Percentiles rank a stretch among this genome's conserved stretches.
phyloP scores from a whole-genome alignment of 148 eudicot species.

The Spergularia bocconei region DNA sequence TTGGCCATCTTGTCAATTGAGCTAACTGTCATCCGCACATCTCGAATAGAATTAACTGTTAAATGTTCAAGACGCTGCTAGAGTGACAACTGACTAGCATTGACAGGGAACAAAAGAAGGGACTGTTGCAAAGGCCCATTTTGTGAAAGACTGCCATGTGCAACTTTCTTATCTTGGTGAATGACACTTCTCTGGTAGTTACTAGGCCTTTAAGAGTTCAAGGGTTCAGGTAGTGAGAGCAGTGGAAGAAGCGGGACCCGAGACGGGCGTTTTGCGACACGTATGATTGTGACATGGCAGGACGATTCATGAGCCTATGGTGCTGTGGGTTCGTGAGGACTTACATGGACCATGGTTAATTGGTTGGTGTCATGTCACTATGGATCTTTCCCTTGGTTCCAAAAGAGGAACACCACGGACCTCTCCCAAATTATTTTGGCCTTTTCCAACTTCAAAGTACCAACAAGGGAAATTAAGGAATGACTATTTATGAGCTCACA shows the following conservation, averaged over 20 bases:
- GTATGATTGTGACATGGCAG: background rate
- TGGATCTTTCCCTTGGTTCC: conserved; percentile 3
- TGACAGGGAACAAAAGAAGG: background rate
- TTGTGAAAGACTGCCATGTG: conserved; percentile 6
- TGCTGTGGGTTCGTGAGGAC: too few relatives aligned
- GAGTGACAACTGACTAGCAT: background rate
- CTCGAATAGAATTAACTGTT: too few relatives aligned
- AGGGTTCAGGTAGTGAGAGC: background rate
- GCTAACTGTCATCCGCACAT: background rate
- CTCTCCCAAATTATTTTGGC: too few relatives aligned
- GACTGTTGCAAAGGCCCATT: background rate
- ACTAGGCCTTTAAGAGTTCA: background rate
- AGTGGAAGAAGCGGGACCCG: background rate
- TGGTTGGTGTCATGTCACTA: background rate
- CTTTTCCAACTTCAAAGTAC: too few relatives aligned
- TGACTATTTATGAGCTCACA: too few relatives aligned
- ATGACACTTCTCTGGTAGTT: background rate
- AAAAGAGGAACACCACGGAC: background rate
- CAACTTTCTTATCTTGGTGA: background rate
- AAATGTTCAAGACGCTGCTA: too few relatives aligned
- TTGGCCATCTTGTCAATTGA: background rate
- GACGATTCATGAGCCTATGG: background rate
- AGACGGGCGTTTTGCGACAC: background rate
- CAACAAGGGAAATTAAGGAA: too few relatives aligned
- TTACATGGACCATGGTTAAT: background rate